Evolutionary conservation across 106 monocot species (phyloP), one percentile per base, ranked within the genome.

Genomic region (Alisma plantagoaquatica): DNA sequence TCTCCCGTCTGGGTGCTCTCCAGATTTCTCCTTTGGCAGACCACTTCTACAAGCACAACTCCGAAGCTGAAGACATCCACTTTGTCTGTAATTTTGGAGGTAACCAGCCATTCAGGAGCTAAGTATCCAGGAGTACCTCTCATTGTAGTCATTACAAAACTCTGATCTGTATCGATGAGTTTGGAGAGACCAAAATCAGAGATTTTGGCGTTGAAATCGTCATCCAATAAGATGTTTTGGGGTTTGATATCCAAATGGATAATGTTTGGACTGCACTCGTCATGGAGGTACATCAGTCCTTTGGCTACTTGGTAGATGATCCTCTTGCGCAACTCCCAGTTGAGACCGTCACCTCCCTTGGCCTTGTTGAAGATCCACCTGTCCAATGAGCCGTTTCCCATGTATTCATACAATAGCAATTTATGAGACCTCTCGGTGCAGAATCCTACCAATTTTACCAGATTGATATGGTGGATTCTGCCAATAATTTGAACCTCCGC

Each of bases 391-490:
- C 60, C 44, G 1, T 73, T 73, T 15, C 18, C 23, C 62, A 74
- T 57, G 28, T 35, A 62, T 50, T 73, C 53, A 27, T 59, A 73
- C 8, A 67, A 66, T 9, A 73, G 29, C 18, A 66, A 49, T 25
- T 35, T 52, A 12, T 65, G 51, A 5, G 65, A 54, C 74, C 49
- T 41, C 74, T 79, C 16, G 74, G 70, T n/a, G n/a, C n/a, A n/a
- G n/a, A n/a, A n/a, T n/a, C n/a, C n/a, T n/a, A n/a, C n/a, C n/a
- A n/a, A n/a, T n/a, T n/a, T n/a, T n/a, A n/a, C n/a, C n/a, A n/a
- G n/a, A n/a, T n/a, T n/a, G n/a, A n/a, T n/a, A n/a, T n/a, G n/a
- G n/a, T n/a, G n/a, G n/a, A n/a, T n/a, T n/a, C n/a, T n/a, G n/a
- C n/a, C n/a, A n/a, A n/a, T n/a, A n/a, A n/a, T n/a, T n/a, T n/a